Base-by-base conservation (phyloP, 2,329 filamentous ascomycete species). In the Colletotrichum spinosum region DNA sequence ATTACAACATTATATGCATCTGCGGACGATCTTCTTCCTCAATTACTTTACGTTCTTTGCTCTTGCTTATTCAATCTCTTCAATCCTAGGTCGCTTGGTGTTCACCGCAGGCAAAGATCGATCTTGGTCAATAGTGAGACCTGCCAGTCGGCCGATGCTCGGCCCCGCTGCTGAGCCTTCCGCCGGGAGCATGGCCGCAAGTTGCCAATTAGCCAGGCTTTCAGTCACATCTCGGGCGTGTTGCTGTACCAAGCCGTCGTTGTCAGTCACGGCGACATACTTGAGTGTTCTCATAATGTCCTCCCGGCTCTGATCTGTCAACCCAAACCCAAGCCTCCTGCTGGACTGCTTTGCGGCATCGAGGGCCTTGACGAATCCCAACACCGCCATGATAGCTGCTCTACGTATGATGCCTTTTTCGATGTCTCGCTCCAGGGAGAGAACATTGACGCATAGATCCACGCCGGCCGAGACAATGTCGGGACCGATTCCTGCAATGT, bases 211-310 rank as follows among this genome's bases (percentile, higher is more conserved):
- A 69, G 89, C 84, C 66, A 93, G 72, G 53, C 86, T 90, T 73
- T 92, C 90, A 10, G 88, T 74, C n/a, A 90, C 88, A 70, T 89
- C 89, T 38, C 77, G 78, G 2, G 90, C 90, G 75, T 93, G 90
- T 70, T 89, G 83, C 67, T 83, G 83, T 10, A 92, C 91, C 46
- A 94, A 77, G 0, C 85, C 89, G 72, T 94, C 91, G 33, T 82
- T 84, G 74, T 94, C 91, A 33, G 87, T 89, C 44, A 79, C 81
- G 7, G 83, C 82, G n/a, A 92, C 82, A 75, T 92, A 93, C 55
- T 78, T 76, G 45, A 93, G 73, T 9, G 90, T 85, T 52, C 85
- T 81, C 70, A 83, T 76, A n/a, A 93, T 84, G 59, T 92, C 88
- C 35, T 83, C 81, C 55, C 86, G 81, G 71, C 86, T 89, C 67